Percentiles rank a stretch among this genome's conserved stretches.
phyloP scores from a whole-genome alignment of 805 yeast genomes.

The Aciculoconidium aculeatum region DNA sequence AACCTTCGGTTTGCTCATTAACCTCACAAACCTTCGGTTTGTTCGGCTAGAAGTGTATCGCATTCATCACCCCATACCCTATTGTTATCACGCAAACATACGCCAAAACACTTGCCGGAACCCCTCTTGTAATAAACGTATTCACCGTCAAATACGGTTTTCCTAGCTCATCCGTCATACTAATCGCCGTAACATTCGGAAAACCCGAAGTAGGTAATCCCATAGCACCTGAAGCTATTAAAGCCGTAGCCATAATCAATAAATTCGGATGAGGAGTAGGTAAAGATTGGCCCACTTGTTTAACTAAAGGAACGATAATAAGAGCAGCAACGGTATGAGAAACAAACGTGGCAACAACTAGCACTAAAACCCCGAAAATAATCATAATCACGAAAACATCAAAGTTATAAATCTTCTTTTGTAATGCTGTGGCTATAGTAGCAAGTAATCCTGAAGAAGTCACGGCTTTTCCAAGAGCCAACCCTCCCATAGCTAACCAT shows the following conservation, averaged over 20 bases:
- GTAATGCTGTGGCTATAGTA: slow-evolving; percentile 42
- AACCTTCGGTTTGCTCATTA: no score
- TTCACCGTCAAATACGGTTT: slow-evolving; percentile 82
- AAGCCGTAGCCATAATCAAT: slow-evolving; percentile 59
- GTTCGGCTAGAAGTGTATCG: slow-evolving; percentile 9
- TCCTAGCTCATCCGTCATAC: slow-evolving; percentile 89
- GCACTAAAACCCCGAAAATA: slow-evolving; percentile 65
- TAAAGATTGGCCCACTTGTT: slow-evolving; percentile 76
- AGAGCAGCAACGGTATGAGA: slow-evolving; percentile 97
- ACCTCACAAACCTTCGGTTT: no score
- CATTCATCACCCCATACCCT: slow-evolving; percentile 67
- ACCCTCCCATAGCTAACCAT: slow-evolving; percentile 51
- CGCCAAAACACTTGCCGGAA: slow-evolving; percentile 76
- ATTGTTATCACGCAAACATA: slow-evolving; percentile 68
- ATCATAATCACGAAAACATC: slow-evolving; percentile 41
- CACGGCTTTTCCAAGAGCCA: slow-evolving; percentile 48
- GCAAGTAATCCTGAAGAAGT: slow-evolving; percentile 43
- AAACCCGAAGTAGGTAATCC: slow-evolving; percentile 96
- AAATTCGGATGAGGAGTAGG: slow-evolving; percentile 80
- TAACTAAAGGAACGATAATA: slow-evolving; percentile 84
- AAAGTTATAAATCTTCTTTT: slow-evolving; percentile 34
- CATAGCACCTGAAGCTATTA: slow-evolving; percentile 92
- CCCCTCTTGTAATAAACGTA: slow-evolving; percentile 85
- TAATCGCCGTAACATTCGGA: slow-evolving; percentile 96
- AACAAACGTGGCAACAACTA: slow-evolving; percentile 88